These are phyloP conservation scores for Usnea hakonensis DNA, from an alignment of 495 filamentous ascomycete species.

Conservation along the genomic window DNA sequence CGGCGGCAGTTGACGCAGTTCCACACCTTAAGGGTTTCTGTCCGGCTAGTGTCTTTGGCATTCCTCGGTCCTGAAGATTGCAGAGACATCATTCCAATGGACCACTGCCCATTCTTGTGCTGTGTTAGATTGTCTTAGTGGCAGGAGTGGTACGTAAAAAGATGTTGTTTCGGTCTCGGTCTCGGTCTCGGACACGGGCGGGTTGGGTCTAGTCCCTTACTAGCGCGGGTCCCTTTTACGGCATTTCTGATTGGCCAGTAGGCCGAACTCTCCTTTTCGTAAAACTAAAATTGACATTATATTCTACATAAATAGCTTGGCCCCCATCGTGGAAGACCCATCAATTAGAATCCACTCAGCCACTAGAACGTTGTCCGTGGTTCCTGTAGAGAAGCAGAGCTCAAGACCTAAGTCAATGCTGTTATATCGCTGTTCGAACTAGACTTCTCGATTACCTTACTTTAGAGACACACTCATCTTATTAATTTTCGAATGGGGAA, in stretches of 20 bases:
- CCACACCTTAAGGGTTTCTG: conserved; percentile 11
- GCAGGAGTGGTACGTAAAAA: background rate
- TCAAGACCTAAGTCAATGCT: background rate
- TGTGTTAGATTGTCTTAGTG: background rate
- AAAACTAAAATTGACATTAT: background rate
- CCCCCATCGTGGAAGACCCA: no score
- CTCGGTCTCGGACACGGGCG: conserved; percentile 10
- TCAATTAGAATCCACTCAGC: background rate
- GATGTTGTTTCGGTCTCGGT: background rate
- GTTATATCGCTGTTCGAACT: background rate
- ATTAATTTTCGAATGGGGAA: conserved; percentile 20
- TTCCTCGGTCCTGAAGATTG: background rate
- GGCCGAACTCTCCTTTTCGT: background rate
- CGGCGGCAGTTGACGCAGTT: conserved; percentile 24
- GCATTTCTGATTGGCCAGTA: conserved; percentile 10
- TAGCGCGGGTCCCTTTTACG: background rate
- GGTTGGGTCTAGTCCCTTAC: background rate
- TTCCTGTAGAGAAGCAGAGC: background rate
- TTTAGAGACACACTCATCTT: background rate
- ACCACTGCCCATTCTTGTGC: background rate
- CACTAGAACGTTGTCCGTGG: background rate
- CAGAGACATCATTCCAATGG: background rate
- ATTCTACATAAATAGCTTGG: background rate
- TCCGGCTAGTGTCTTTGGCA: background rate
- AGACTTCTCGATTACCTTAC: no score